Conservation (phyloP, 176 grass and related monocot species). For the Eremochloa ophiuroides region DNA sequence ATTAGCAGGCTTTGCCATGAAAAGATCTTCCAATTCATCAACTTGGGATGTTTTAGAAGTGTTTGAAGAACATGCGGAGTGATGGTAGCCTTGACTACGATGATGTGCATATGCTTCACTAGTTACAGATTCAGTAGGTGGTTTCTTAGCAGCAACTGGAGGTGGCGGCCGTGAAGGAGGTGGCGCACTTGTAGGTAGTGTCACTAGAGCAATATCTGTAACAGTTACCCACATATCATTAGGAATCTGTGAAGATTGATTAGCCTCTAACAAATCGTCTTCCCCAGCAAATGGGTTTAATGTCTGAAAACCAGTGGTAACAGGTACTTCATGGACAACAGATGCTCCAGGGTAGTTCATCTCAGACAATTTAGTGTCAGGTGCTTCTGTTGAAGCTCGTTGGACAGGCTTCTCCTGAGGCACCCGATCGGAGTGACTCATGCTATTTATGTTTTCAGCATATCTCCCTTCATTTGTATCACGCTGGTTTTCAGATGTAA, state of each 20-base stretch:
- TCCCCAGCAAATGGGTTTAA: slow-evolving; percentile 29
- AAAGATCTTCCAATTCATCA: slow-evolving; percentile 62
- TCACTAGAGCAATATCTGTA: slow-evolving; percentile 70
- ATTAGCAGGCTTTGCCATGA: slow-evolving; percentile 43
- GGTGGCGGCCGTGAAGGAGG: slow-evolving; percentile 65
- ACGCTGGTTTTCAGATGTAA: slow-evolving; percentile 34
- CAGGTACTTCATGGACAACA: slow-evolving; percentile 18
- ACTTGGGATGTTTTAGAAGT: slow-evolving; percentile 37
- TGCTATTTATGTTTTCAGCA: slow-evolving; percentile 1
- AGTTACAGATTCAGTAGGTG: slow-evolving; percentile 10
- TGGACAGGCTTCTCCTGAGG: slow-evolving; percentile 29
- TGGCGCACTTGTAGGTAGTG: slow-evolving; percentile 63
- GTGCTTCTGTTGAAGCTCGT: slow-evolving; percentile 28
- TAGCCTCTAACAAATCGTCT: slow-evolving; percentile 39
- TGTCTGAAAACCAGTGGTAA: slow-evolving; percentile 13
- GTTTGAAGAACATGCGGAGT: slow-evolving; percentile 22
- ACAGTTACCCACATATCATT: slow-evolving; percentile 68
- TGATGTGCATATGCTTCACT: slow-evolving; percentile 13
- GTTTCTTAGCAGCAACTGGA: slow-evolving; percentile 34
- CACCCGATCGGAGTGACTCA: slow-evolving; percentile 23
- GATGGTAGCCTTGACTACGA: slow-evolving; percentile 35
- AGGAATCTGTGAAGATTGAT: slow-evolving; percentile 19
- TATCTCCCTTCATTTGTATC: slow-evolving; percentile 28
- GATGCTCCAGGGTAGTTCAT: slow-evolving; percentile 19
- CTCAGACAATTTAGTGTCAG: slow-evolving; percentile 31